phyloP scores from a whole-genome alignment of 1,139 yeast species.

The Lodderomyces metapsilosis region DNA sequence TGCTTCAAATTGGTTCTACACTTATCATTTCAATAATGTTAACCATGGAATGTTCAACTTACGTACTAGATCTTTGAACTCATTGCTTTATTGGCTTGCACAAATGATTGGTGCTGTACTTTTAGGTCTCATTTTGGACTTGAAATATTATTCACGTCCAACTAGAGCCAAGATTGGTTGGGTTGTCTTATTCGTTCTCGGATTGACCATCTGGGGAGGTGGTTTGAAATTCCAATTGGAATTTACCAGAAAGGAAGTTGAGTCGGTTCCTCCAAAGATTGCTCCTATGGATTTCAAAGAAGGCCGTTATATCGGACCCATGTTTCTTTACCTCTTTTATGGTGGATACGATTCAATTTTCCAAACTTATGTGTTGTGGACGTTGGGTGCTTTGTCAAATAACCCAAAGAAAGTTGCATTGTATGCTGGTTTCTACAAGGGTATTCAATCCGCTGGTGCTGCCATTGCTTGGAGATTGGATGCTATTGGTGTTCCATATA shows the following conservation, averaged over 20 bases:
- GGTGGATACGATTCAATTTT: conserved; percentile 58
- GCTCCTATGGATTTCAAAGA: conserved; percentile 46
- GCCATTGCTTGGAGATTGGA: conserved; percentile 64
- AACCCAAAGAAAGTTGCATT: conserved; percentile 56
- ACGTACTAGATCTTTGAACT: conserved; percentile 60
- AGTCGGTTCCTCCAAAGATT: conserved; percentile 16
- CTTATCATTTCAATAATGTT: conserved; percentile 60
- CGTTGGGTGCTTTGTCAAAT: conserved; percentile 58
- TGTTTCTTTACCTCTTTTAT: conserved; percentile 60
- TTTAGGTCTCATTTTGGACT: conserved; percentile 50
- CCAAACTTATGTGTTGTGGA: conserved; percentile 57
- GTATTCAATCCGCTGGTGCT: conserved; percentile 63
- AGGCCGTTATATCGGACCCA: conserved; percentile 51
- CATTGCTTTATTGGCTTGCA: conserved; percentile 58
- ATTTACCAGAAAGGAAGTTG: conserved; percentile 42
- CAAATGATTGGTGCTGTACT: conserved; percentile 58
- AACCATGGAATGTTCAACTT: conserved; percentile 57
- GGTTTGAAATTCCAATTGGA: conserved; percentile 52
- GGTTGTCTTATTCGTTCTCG: conserved; percentile 36
- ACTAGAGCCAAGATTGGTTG: conserved; percentile 50
- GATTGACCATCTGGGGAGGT: conserved; percentile 62
- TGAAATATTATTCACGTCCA: conserved; percentile 38
- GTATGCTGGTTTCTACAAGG: conserved; percentile 63
- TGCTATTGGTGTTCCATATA: conserved; percentile 40
- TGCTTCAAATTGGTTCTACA: conserved; percentile 64